phyloP scores from a whole-genome alignment of 805 yeast species.

The Sugiyamaella americana region DNA sequence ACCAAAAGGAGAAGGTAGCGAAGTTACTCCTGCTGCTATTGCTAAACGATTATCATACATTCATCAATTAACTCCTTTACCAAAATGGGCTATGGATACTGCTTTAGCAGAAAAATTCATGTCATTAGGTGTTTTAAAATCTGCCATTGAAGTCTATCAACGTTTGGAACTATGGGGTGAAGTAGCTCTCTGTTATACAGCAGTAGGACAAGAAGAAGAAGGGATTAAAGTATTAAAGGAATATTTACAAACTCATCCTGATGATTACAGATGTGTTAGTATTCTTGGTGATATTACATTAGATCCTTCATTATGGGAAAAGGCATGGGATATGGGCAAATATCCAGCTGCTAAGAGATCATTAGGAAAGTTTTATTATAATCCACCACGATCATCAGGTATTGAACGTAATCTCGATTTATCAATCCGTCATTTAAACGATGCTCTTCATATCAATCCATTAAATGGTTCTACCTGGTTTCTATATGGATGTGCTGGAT shows the following conservation, averaged over 20 bases:
- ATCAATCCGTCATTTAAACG: slow-evolving; percentile 65
- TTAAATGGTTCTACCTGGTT: slow-evolving; percentile 79
- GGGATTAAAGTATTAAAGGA: slow-evolving; percentile 56
- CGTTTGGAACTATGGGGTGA: slow-evolving; percentile 71
- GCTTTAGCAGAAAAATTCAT: slow-evolving; percentile 79
- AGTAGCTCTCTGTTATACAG: slow-evolving; percentile 85
- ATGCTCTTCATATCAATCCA: slow-evolving; percentile 68
- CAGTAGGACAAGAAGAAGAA: slow-evolving; percentile 63
- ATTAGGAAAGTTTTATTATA: slow-evolving; percentile 63
- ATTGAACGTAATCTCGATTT: slow-evolving; percentile 42
- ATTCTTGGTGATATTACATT: slow-evolving; percentile 79
- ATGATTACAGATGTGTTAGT: slow-evolving; percentile 77
- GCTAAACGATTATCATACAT: slow-evolving; percentile 56
- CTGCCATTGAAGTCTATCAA: slow-evolving; percentile 86
- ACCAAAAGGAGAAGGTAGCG: slow-evolving; percentile 24
- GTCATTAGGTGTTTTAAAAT: slow-evolving; percentile 74
- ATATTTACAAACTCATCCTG: slow-evolving; percentile 51
- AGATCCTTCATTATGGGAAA: slow-evolving; percentile 62
- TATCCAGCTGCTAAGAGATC: slow-evolving; percentile 84
- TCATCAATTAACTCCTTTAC: slow-evolving; percentile 68
- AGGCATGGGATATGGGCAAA: slow-evolving; percentile 80
- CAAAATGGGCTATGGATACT: slow-evolving; percentile 81
- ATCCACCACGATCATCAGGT: slow-evolving; percentile 54
- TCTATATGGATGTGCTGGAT: slow-evolving; percentile 83
- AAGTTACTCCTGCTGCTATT: slow-evolving; percentile 27